phyloP scores from a whole-genome alignment of 306 rosid species.

The Fragaria ananassa region DNA sequence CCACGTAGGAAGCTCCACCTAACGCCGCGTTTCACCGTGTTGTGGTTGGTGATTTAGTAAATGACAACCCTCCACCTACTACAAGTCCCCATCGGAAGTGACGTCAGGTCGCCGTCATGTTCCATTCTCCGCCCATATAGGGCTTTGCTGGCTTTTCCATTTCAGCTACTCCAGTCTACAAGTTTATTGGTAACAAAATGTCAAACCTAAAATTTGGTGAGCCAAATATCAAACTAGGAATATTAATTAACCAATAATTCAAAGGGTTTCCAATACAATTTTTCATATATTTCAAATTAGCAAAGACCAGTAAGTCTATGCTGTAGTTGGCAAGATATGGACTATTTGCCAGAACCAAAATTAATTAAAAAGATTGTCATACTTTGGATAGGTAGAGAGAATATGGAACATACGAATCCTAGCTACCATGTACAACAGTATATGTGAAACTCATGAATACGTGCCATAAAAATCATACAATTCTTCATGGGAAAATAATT shows the following conservation, averaged over 20 bases:
- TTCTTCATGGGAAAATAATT: neutral
- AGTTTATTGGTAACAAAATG: neutral
- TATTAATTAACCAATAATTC: no score
- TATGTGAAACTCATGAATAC: neutral
- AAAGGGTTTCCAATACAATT: neutral
- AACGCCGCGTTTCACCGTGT: neutral
- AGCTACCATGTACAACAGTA: neutral
- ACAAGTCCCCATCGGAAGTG: neutral
- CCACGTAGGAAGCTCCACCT: constrained; percentile 29
- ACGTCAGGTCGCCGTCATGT: neutral
- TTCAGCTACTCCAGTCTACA: neutral
- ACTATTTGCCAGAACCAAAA: neutral
- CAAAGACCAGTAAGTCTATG: neutral
- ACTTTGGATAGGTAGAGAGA: neutral
- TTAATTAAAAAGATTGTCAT: neutral
- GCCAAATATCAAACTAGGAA: neutral
- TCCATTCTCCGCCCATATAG: neutral
- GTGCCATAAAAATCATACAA: no score
- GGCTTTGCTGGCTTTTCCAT: neutral
- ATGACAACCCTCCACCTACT: constrained; percentile 26
- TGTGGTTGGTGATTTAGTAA: neutral
- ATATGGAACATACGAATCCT: neutral
- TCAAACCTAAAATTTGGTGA: constrained; percentile 8
- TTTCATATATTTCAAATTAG: neutral
- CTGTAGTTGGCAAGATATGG: neutral